These are phyloP conservation scores for Hyphodiscus hymeniophilus DNA, from an alignment of 495 filamentous ascomycete species.

Conservation along the genomic window DNA sequence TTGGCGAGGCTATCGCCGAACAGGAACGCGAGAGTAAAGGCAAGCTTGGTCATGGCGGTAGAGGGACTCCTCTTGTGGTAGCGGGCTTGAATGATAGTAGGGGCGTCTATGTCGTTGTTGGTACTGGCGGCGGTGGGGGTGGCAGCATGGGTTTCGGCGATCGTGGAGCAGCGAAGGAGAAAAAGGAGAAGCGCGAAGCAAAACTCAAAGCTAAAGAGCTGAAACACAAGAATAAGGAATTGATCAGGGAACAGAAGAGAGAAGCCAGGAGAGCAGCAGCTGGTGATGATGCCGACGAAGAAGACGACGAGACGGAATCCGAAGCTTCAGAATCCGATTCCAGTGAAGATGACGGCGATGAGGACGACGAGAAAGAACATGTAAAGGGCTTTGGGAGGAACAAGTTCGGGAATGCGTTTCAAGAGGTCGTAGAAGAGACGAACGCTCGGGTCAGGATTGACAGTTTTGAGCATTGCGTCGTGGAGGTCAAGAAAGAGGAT, in stretches of 20 bases:
- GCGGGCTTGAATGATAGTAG: constrained; percentile 82
- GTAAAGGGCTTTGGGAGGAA: constrained; percentile 67
- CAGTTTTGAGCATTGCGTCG: constrained; percentile 94
- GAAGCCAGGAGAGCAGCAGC: constrained; percentile 32
- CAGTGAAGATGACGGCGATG: constrained; percentile 40
- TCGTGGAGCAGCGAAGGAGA: constrained; percentile 53
- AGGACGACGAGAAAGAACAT: constrained; percentile 46
- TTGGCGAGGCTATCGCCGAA: constrained; percentile 86
- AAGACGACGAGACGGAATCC: constrained; percentile 49
- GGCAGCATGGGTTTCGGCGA: constrained; percentile 37
- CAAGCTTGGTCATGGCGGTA: constrained; percentile 56
- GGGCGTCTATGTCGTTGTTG: constrained; percentile 85
- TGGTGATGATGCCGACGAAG: constrained; percentile 48
- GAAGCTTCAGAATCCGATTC: constrained; percentile 50
- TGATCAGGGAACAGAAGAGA: constrained; percentile 54
- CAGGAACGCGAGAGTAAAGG: constrained; percentile 70
- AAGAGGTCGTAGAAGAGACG: constrained; percentile 89
- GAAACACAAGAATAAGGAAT: constrained; percentile 49
- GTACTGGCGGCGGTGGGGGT: constrained; percentile 69
- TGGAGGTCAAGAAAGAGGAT: constrained; percentile 95
- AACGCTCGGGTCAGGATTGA: constrained; percentile 86
- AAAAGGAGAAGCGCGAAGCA: constrained; percentile 48
- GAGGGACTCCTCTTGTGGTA: constrained; percentile 79
- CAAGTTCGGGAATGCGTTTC: constrained; percentile 89
- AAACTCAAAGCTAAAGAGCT: constrained; percentile 52